These are phyloP conservation scores for Eruca vesicaria DNA, from an alignment of 441 rosid genomes.

Conservation along the genomic window DNA sequence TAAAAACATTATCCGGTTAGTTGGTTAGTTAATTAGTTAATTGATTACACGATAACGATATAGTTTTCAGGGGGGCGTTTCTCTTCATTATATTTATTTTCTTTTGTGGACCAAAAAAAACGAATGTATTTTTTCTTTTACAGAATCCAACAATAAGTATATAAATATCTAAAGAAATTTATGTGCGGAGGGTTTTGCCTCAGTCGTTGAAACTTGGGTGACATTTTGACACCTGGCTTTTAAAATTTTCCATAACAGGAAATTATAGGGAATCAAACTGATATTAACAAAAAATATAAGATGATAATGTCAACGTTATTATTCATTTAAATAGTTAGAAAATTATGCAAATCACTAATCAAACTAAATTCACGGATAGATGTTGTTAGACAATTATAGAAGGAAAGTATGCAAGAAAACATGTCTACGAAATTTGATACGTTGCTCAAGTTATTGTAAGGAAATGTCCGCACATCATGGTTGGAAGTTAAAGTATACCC, in stretches of 20 bases:
- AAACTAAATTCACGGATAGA: neutral
- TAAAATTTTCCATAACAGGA: neutral
- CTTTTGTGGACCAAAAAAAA: neutral
- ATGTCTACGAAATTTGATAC: neutral
- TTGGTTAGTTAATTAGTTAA: constrained; percentile 35
- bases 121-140: neutral
- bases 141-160: neutral
- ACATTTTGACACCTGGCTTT: neutral
- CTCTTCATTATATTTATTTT: neutral
- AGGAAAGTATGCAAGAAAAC: neutral
- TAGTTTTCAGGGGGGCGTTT: neutral
- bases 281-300: neutral
- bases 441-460: neutral
- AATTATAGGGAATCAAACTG: neutral
- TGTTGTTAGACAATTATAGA: neutral
- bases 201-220: neutral
- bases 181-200: neutral
- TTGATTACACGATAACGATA: constrained; percentile 16
- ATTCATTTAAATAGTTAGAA: neutral
- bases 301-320: neutral
- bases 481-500: neutral
- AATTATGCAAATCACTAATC: neutral
- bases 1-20: constrained; percentile 28
- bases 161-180: neutral
- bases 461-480: neutral